Evolutionary conservation across 2,329 filamentous ascomycete genomes (phyloP), one percentile per base, ranked within the genome.

Genomic region (Fusarium coffeatum): DNA sequence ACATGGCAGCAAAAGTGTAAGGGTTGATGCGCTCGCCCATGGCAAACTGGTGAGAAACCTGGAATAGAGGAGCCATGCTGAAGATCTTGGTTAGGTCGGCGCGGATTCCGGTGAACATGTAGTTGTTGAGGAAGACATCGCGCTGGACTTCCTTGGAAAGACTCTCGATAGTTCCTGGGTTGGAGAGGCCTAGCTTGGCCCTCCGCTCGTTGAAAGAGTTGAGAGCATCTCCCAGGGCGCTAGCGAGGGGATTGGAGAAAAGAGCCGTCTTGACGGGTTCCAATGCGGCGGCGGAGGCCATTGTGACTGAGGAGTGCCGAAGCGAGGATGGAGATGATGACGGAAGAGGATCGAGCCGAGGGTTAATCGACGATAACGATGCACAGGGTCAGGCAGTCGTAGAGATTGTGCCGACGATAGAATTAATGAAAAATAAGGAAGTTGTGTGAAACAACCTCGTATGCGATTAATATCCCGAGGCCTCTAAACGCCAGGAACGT

Each of bases 11-110:
- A 83, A 98, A 97, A 58, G 93, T 93, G 83, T 99, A 99, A 40
- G 96, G 96, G 80, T 94, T 94, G 80, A 97, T 86, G 73, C 92
- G 90, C 83, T 97, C 93, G 75, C 96, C 95, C 89, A 98, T 93
- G 59, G 95, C 92, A 81, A 99, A 96, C 76, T 96, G 93, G 84
- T 99, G 96, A 72, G 95, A 98, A 75, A 98, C 92, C 83, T 98
- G 95, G 87, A 99, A 99, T 74, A 98, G 85, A 62, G 96, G 96
- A 61, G 90, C 89, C 80, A 97, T 89, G 87, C 94, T 96, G 84
- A 98, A 97, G 79, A 93, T 90, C 87, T 98, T 98, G 80, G 94
- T 98, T 80, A 98, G 86, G 82, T 99, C 96, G 80, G 95, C 97
- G 79, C 95, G 93, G 81, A 99, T 88, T 77, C 96, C 96, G 46